A percentile compares a stretch with the other conserved stretches of the same genome.
Conservation (phyloP, 164 flowering plant genomes). For the Buxus sempervirens region DNA sequence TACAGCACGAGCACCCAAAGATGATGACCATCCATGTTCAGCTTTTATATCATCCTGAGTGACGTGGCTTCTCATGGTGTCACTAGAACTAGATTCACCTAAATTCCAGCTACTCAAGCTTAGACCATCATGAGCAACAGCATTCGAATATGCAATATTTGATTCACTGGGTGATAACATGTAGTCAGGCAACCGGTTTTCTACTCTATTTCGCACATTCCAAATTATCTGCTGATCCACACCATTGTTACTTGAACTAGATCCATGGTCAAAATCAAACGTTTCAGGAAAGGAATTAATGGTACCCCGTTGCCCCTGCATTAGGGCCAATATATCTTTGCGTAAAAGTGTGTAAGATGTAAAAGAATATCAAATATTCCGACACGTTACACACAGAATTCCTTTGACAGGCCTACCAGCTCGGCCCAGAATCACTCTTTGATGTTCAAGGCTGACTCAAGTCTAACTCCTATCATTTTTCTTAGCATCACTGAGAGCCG, state of each 20-base stretch:
- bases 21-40: slow-evolving; percentile 51
- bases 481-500: too few relatives aligned
- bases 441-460: too few relatives aligned
- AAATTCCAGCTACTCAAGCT: slow-evolving; percentile 40
- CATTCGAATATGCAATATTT: slow-evolving; percentile 25
- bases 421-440: too few relatives aligned
- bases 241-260: slow-evolving; percentile 35
- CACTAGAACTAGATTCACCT: slow-evolving; percentile 56
- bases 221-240: slow-evolving; percentile 40
- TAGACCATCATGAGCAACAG: slow-evolving; percentile 28
- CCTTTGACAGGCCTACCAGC: not conserved
- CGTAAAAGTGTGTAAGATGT: not conserved
- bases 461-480: too few relatives aligned
- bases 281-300: slow-evolving; percentile 43
- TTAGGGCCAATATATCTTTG: slow-evolving; percentile 18
- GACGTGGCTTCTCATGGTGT: slow-evolving; percentile 23
- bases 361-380: not conserved
- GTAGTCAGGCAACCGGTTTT: slow-evolving; percentile 31
- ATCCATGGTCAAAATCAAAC: slow-evolving; percentile 53
- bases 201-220: slow-evolving; percentile 44
- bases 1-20: slow-evolving; percentile 27
- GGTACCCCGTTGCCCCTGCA: slow-evolving; percentile 62
- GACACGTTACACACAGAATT: not conserved
- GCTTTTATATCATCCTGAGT: slow-evolving; percentile 36
- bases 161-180: slow-evolving; percentile 31